Base-by-base conservation (phyloP, 208 protist genomes). In the Borovskyia barvae region DNA sequence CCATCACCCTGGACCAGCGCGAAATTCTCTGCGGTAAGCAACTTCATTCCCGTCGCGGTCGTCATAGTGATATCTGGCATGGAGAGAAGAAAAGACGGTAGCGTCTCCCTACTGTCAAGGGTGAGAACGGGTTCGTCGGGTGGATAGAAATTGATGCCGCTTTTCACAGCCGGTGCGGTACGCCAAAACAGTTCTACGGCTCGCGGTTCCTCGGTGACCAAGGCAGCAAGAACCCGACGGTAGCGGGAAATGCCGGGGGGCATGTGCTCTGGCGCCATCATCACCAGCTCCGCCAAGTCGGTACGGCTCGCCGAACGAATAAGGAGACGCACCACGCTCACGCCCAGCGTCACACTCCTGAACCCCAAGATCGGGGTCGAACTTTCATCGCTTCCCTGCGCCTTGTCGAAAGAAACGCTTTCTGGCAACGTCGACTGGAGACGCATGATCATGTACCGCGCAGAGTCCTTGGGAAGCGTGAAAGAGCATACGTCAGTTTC, bases 21-120 rank as follows among this genome's bases (percentile, higher is more conserved):
- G 40, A 71, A 22, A 32, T 71, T 33, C 39, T 71, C 64, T 7
- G 59, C 19, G 0, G 37, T 64, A 49, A 60, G 20, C n/a, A 71
- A 29, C 32, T 64, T 56, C 17, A 52, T 54, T 2, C 64, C 64
- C 0, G 64, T 56, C 1, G 64, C 51, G 2, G 64, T 71, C 33
- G 64, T 59, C 64, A 71, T 64, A 8, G 64, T 59, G 33, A 71
- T 29, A 37, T 71, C 64, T 2, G 64, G 48, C 9, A 71, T 20
- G 0, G 55, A 71, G 0, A 71, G 55, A 28, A 64, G 26, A 17
- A 71, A 39, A 11, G 19, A 2, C 15, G 54, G 41, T 6, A 9
- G 3, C 17, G n/a, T n/a, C n/a, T n/a, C n/a, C n/a, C n/a, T n/a
- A n/a, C n/a, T n/a, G n/a, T n/a, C n/a, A n/a, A n/a, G n/a, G n/a